phyloP scores from a whole-genome alignment of 1,139 yeast genomes.

The Yamadazyma songkhlaensis region DNA sequence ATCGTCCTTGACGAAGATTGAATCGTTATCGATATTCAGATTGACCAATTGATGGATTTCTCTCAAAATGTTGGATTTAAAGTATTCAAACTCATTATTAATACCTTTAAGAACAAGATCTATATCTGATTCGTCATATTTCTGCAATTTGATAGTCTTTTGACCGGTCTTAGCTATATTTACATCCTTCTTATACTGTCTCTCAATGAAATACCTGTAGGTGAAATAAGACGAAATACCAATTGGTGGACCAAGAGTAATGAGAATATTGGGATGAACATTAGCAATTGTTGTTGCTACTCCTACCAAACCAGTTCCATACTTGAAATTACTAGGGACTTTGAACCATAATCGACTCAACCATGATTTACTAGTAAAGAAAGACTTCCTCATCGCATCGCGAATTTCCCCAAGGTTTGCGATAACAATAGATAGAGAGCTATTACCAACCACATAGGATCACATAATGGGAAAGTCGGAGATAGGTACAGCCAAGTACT shows the following conservation, averaged over 20 bases:
- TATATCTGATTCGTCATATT: slow-evolving; percentile 34
- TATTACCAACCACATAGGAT: too few species aligned
- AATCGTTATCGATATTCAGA: slow-evolving; percentile 15
- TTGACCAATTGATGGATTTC: slow-evolving; percentile 24
- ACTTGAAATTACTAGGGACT: slow-evolving; percentile 26
- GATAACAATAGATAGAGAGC: too few species aligned
- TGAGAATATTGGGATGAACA: slow-evolving; percentile 32
- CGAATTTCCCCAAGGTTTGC: background rate
- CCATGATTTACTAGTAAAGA: slow-evolving; percentile 24
- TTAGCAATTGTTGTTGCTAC: slow-evolving; percentile 32
- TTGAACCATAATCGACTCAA: slow-evolving; percentile 25
- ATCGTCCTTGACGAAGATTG: slow-evolving; percentile 14
- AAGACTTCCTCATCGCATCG: slow-evolving; percentile 22
- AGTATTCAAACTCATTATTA: slow-evolving; percentile 38
- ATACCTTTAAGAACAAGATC: slow-evolving; percentile 32
- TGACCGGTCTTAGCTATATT: slow-evolving; percentile 10
- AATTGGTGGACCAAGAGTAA: slow-evolving; percentile 39
- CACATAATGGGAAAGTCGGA: slow-evolving; percentile 47
- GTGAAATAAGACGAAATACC: slow-evolving; percentile 25
- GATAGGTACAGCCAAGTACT: slow-evolving; percentile 76
- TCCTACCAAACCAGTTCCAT: slow-evolving; percentile 24
- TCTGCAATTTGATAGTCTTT: slow-evolving; percentile 19
- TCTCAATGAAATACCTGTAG: slow-evolving; percentile 13
- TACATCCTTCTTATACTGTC: slow-evolving; percentile 17
- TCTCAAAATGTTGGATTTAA: slow-evolving; percentile 28